phyloP scores from a whole-genome alignment of 257 asterid genomes.

The Primulina eburnea region DNA sequence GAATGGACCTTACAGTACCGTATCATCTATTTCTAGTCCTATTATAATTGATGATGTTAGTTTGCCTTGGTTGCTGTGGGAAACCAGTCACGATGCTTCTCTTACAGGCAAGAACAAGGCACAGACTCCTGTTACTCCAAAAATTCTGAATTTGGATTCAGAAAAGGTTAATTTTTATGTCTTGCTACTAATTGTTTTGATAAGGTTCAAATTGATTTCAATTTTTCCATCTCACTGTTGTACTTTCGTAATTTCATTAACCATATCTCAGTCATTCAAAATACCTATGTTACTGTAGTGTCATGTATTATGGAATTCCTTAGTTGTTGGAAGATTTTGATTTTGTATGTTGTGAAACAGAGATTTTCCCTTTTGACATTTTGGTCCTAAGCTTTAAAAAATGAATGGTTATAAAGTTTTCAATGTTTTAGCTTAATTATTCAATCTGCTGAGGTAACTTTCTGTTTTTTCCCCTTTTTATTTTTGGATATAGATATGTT shows the following conservation, averaged over 20 bases:
- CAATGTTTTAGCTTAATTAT: not conserved
- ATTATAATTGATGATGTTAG: constrained; percentile 44
- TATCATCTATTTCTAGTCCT: constrained; percentile 27
- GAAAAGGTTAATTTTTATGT: constrained; percentile 30
- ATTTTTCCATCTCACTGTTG: not conserved
- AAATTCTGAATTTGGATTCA: constrained; percentile 34
- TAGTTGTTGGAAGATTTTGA: not conserved
- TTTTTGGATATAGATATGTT: not conserved
- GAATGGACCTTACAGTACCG: constrained; percentile 32
- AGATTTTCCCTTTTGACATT: not conserved
- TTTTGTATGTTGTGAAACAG: not conserved
- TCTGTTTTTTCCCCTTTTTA: not conserved
- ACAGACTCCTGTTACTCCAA: constrained; percentile 40
- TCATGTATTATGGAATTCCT: not conserved
- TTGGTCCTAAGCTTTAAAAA: not conserved
- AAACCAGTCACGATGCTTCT: constrained; percentile 44
- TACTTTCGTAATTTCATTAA: not conserved
- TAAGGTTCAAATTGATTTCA: not conserved
- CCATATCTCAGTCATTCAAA: not conserved
- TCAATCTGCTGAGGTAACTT: not conserved
- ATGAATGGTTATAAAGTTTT: not conserved
- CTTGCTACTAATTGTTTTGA: not conserved
- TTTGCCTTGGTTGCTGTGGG: constrained; percentile 60
- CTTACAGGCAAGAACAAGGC: constrained; percentile 23
- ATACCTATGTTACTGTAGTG: not conserved